phyloP scores from a whole-genome alignment of 2,329 filamentous ascomycete species.

The Curvularia lunata region DNA sequence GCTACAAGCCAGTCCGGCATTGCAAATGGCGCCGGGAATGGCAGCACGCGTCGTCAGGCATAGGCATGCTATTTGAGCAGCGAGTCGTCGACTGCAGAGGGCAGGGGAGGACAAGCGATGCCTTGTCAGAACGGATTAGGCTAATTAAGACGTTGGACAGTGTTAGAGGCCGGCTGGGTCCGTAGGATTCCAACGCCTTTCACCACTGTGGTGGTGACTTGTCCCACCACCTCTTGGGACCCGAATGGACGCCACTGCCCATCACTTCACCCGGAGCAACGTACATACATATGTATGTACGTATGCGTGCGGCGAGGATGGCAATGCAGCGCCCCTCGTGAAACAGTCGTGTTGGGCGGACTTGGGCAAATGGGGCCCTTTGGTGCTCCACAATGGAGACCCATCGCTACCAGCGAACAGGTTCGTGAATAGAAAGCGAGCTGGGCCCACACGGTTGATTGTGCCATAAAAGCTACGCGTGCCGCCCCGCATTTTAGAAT shows the following conservation, averaged over 20 bases:
- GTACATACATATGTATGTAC: too few relatives aligned
- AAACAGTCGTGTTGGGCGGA: slow-evolving; percentile 19
- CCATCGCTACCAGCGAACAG: slow-evolving; percentile 31
- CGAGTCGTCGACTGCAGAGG: slow-evolving; percentile 9
- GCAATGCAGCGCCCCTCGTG: slow-evolving; percentile 12
- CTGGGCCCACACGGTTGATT: slow-evolving; percentile 18
- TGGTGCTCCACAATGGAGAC: slow-evolving; percentile 30
- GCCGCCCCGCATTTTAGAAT: slow-evolving; percentile 42
- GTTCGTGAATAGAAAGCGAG: slow-evolving; percentile 27
- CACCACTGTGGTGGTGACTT: not conserved
- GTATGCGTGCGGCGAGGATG: slow-evolving; percentile 4
- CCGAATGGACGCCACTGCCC: not conserved
- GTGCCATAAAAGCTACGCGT: slow-evolving; percentile 25
- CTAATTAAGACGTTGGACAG: slow-evolving; percentile 45
- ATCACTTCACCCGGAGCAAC: not conserved
- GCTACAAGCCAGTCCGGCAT: slow-evolving; percentile 21
- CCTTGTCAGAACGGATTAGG: slow-evolving; percentile 45
- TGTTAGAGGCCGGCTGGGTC: slow-evolving; percentile 42
- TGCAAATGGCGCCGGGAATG: slow-evolving; percentile 22
- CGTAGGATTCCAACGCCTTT: slow-evolving; percentile 25
- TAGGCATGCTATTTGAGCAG: slow-evolving; percentile 13
- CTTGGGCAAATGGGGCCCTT: slow-evolving; percentile 22
- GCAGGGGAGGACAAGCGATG: slow-evolving; percentile 27
- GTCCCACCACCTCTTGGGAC: not conserved
- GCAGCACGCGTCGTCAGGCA: slow-evolving; percentile 19